Evolutionary conservation across 768 basidiomycete species (phyloP), one percentile per base, ranked within the genome.

Genomic region (Coprinopsis sp.): DNA sequence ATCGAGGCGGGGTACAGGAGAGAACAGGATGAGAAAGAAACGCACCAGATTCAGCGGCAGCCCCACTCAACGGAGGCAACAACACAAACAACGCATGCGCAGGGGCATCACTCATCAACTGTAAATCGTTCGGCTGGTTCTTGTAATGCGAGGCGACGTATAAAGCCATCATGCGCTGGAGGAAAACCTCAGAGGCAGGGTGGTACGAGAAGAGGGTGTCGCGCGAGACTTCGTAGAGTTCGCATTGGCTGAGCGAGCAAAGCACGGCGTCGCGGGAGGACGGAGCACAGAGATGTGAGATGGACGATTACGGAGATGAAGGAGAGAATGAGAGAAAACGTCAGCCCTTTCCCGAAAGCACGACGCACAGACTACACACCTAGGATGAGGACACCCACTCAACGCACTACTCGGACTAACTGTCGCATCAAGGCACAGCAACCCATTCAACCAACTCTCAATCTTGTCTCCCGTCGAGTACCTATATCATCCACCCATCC

Each of bases 141-240:
- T 99, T 99, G 73, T 99, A 99, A 63, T 99, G 96, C 41, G 87
- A 88, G 1, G 96, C 91, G 42, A 98, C 95, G 64, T 97, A 99
- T 1, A 98, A 75, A 14, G 91, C 85, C 93, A 97, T 96, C 87
- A 98, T 93, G 28, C 94, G 81, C 66, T 99, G 96, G 23, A 99
- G 77, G 72, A 99, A 99, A 25, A 90, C 76, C 64, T 99, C 96
- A n/a, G 87, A 90, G 6, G 94, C 96, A 3, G 94, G 91, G 61
- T 99, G 93, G 68, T 86, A 98, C 54, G 88, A 91, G 75, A 99
- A 99, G 24, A 98, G 72, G 0, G 96, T 96, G 62, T 99, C 96
- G 37, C 96, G 77, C 60, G 87, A 88, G 56, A 99, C 91, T 63
- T 93, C 91, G 76, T 87, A 99, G 30, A 99, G 76, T 57, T 96